Evolutionary conservation across 441 rosid species (phyloP).

Genomic region (Omphalea diandra): DNA sequence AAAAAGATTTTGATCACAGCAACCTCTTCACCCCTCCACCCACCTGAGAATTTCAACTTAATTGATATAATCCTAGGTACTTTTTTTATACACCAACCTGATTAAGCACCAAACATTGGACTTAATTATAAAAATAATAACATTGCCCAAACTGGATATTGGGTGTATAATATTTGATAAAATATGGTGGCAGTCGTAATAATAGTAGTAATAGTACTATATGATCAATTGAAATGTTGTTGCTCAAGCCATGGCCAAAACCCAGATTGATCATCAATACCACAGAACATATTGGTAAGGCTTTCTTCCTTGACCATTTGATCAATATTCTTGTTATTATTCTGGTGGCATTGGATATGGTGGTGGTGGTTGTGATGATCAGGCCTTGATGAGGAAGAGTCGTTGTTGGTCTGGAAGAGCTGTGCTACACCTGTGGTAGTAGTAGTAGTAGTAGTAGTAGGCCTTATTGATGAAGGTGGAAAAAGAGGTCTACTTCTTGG

Average conservation of each 20-base stretch:
- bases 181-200: no score
- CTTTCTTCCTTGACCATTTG: slow-evolving; percentile 82
- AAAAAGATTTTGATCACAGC: background rate
- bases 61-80: slow-evolving; percentile 25
- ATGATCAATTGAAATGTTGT: slow-evolving; percentile 77
- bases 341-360: slow-evolving; percentile 29
- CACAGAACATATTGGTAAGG: slow-evolving; percentile 84
- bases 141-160: no score
- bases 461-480: slow-evolving; percentile 50
- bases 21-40: background rate
- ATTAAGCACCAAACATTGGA: slow-evolving; percentile 35
- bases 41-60: slow-evolving; percentile 22
- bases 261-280: slow-evolving; percentile 83
- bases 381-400: slow-evolving; percentile 37
- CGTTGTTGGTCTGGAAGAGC: slow-evolving; percentile 44
- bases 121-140: no score
- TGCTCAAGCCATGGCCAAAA: slow-evolving; percentile 99
- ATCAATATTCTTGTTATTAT: slow-evolving; percentile 35
- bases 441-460: no score
- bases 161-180: no score
- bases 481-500: slow-evolving; percentile 54
- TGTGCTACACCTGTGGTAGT: slow-evolving; percentile 41
- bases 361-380: slow-evolving; percentile 24
- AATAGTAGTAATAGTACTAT: no score
- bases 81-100: slow-evolving; percentile 34